Evolutionary conservation across 345 rosid genomes (phyloP).

Genomic region (Pistacia vera): DNA sequence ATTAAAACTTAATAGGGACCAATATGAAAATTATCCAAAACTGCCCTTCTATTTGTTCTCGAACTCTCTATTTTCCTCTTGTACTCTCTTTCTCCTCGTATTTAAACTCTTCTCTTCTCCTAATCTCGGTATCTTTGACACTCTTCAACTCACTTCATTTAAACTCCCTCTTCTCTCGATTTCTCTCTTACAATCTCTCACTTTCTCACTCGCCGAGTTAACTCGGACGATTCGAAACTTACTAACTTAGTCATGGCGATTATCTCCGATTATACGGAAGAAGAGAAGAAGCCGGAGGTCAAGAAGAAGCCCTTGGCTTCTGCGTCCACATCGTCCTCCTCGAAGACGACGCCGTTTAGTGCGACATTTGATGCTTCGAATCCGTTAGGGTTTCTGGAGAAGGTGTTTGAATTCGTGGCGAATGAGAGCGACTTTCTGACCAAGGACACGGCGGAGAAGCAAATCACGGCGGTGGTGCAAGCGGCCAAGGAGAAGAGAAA

Average conservation of each 20-base stretch:
- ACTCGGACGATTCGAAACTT: neutral
- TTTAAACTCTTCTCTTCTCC: neutral
- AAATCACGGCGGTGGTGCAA: slow-evolving; percentile 56
- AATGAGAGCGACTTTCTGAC: slow-evolving; percentile 68
- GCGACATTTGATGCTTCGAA: slow-evolving; percentile 62
- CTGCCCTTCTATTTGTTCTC: slow-evolving; percentile 24
- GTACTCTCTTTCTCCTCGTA: neutral
- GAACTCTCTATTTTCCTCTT: neutral
- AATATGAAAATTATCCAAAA: no score
- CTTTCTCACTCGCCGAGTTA: neutral
- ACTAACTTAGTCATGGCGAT: slow-evolving; percentile 59
- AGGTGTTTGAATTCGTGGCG: slow-evolving; percentile 67
- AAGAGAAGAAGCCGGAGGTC: slow-evolving; percentile 28
- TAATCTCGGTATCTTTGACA: no score
- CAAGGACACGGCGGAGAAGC: slow-evolving; percentile 61
- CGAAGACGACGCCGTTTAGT: slow-evolving; percentile 38
- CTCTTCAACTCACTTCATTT: no score
- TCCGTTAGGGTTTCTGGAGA: slow-evolving; percentile 70
- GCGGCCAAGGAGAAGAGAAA: slow-evolving; percentile 54
- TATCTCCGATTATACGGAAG: slow-evolving; percentile 77
- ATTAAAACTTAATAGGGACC: no score
- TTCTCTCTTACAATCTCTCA: no score
- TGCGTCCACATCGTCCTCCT: slow-evolving; percentile 21
- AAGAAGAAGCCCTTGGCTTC: slow-evolving; percentile 12
- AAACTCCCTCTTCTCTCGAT: no score